Base-by-base conservation (phyloP, 2,329 filamentous ascomycete genomes). In the Cadophora malorum region DNA sequence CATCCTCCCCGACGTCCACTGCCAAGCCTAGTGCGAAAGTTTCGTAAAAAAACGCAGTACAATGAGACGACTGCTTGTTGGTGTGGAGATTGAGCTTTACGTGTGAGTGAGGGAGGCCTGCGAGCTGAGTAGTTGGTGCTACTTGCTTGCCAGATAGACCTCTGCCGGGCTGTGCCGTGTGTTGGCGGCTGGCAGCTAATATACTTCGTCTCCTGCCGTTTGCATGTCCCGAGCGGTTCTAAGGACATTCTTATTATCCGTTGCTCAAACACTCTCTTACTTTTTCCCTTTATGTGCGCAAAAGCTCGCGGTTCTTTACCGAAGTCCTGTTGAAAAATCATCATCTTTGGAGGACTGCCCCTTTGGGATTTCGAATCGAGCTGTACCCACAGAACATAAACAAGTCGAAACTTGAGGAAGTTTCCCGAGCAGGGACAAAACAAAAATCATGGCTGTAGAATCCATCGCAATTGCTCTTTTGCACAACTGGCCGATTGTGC, bases 401-500 rank as follows among this genome's bases (percentile, higher is more conserved):
- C 35, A 23, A 45, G 28, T 41, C 56, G 23, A 28, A 28, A 28
- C 5, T 28, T 28, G 28, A 28, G 28, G 28, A 28, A 28, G 28
- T 3, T 28, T 28, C 28, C 7, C 21, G 35, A 28, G n/a, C 19
- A 16, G 21, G 35, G 7, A 23, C 33, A 25, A 23, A 45, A 14
- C 68, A 65, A 49, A 4, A 23, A 58, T 25, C n/a, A 74, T 75
- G 74, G 66, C 68, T 49, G 50, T 64, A 23, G 70, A 74, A 59
- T 64, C 70, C 2, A 16, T 75, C n/a, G 9, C 73, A 10, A 53
- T 64, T 25, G 38, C 68, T 28, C 52, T 74, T 19, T 49, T 72
- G 4, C 56, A 67, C 10, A 79, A 86, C 75, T 86, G 84, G 84
- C 76, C 80, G 9, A 70, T 77, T 4, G 76, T 82, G 28, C 64